phyloP scores from a whole-genome alignment of 148 eudicot species.

The Silene latifolia region DNA sequence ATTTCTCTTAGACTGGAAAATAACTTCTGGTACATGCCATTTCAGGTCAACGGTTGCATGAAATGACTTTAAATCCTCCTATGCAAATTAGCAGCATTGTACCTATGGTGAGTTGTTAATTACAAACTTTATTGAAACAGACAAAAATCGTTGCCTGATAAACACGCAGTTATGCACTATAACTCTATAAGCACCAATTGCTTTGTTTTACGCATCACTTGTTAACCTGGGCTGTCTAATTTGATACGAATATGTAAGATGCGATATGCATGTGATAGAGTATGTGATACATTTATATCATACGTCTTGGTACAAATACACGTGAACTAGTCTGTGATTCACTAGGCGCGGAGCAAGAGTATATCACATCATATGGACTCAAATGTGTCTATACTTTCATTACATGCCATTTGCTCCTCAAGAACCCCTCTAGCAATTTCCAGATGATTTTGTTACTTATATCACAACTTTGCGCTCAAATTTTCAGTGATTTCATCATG shows the following conservation, averaged over 20 bases:
- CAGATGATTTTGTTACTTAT: too few relatives aligned
- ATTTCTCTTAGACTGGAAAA: not conserved
- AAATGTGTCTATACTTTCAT: too few relatives aligned
- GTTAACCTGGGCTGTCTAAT: not conserved
- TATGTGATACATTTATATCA: too few relatives aligned
- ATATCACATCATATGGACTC: too few relatives aligned
- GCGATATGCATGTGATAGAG: too few relatives aligned
- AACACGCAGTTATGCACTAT: not conserved
- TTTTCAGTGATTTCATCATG: too few relatives aligned
- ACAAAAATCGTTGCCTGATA: not conserved
- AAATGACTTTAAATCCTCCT: constrained; percentile 77
- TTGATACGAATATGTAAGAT: not conserved
- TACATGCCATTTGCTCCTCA: too few relatives aligned
- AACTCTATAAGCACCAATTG: not conserved
- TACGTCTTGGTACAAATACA: too few relatives aligned
- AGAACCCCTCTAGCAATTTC: too few relatives aligned
- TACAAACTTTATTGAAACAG: not conserved
- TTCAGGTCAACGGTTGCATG: constrained; percentile 91
- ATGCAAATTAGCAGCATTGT: constrained; percentile 40
- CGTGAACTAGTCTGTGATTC: too few relatives aligned
- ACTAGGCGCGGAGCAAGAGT: too few relatives aligned
- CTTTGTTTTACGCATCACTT: not conserved
- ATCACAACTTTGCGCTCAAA: too few relatives aligned
- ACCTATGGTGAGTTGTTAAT: constrained; percentile 58
- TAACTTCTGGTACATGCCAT: not conserved